phyloP scores from a whole-genome alignment of 2,329 filamentous ascomycete species.

The Claviceps spartinae region DNA sequence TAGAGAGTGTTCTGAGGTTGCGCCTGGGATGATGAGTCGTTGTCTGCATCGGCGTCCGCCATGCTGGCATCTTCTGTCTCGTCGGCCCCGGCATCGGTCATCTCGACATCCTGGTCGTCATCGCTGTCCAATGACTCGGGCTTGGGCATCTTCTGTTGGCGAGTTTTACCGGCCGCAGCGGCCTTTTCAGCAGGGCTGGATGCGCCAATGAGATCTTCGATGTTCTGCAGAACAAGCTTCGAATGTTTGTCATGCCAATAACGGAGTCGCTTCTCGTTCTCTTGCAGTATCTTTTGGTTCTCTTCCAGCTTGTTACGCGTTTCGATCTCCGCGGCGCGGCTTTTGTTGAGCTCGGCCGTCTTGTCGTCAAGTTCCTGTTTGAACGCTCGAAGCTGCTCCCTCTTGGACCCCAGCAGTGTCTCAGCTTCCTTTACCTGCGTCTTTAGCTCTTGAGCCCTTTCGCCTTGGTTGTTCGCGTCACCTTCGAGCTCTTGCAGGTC shows the following conservation, averaged over 20 bases:
- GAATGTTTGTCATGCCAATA: constrained; percentile 86
- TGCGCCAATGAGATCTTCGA: constrained; percentile 49
- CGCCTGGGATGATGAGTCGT: constrained; percentile 14
- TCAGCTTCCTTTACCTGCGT: constrained; percentile 70
- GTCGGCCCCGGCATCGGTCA: constrained; percentile 18
- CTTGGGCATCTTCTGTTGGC: constrained; percentile 14
- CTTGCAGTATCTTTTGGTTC: constrained; percentile 73
- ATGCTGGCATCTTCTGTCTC: constrained; percentile 13
- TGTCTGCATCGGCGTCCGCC: constrained; percentile 9
- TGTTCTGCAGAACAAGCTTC: constrained; percentile 72
- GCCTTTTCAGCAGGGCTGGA: constrained; percentile 13
- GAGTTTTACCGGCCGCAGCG: constrained; percentile 10
- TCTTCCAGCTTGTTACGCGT: constrained; percentile 98
- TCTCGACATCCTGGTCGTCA: constrained; percentile 21
- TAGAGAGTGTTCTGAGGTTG: constrained; percentile 26
- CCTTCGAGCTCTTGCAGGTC: constrained; percentile 69
- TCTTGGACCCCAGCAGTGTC: constrained; percentile 63
- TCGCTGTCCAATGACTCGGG: constrained; percentile 5
- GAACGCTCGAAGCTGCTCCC: constrained; percentile 61
- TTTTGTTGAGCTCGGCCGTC: constrained; percentile 74
- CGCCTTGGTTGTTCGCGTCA: constrained; percentile 65
- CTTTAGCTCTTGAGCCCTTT: constrained; percentile 59
- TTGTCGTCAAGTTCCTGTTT: constrained; percentile 83
- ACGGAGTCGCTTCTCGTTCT: constrained; percentile 70
- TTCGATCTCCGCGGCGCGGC: constrained; percentile 81